A percentile compares a stretch with the other conserved stretches of the same genome.
Conservation (phyloP, 176 grass and related monocot species). For the Chloris gayana region DNA sequence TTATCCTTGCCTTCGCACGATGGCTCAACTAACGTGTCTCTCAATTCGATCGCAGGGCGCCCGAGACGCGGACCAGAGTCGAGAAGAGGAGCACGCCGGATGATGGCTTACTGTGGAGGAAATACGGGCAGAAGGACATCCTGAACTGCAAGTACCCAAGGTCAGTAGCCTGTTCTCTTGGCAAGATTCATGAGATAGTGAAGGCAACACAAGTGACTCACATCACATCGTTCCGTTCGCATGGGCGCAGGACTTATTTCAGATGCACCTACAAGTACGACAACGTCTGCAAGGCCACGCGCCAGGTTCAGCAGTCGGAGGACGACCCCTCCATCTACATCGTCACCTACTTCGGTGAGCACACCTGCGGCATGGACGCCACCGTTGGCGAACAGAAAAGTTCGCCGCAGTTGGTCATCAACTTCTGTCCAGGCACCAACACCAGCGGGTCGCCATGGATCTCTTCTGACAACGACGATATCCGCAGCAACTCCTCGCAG, state of each 20-base stretch:
- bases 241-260: constrained; percentile 41
- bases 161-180: not conserved
- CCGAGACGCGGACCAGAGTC: not conserved
- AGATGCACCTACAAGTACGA: constrained; percentile 52
- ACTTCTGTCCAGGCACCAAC: constrained; percentile 24
- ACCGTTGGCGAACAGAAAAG: not conserved
- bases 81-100: constrained; percentile 18
- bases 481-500: not conserved
- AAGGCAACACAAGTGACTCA: not conserved
- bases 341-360: constrained; percentile 46
- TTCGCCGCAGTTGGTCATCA: constrained; percentile 15
- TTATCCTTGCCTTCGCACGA: not conserved
- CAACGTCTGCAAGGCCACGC: constrained; percentile 41
- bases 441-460: not conserved
- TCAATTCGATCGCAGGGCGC: not conserved
- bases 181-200: not conserved
- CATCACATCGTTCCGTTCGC: not conserved
- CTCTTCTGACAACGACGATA: not conserved
- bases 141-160: constrained; percentile 42
- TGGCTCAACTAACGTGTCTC: not conserved
- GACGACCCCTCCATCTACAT: constrained; percentile 30
- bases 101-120: constrained; percentile 55
- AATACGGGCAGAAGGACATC: constrained; percentile 63
- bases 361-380: constrained; percentile 33
- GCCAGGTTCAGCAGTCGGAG: constrained; percentile 49